Evolutionary conservation across 495 filamentous ascomycete species (phyloP), one percentile per base, ranked within the genome.

Genomic region (Cudoniella acicularis): DNA sequence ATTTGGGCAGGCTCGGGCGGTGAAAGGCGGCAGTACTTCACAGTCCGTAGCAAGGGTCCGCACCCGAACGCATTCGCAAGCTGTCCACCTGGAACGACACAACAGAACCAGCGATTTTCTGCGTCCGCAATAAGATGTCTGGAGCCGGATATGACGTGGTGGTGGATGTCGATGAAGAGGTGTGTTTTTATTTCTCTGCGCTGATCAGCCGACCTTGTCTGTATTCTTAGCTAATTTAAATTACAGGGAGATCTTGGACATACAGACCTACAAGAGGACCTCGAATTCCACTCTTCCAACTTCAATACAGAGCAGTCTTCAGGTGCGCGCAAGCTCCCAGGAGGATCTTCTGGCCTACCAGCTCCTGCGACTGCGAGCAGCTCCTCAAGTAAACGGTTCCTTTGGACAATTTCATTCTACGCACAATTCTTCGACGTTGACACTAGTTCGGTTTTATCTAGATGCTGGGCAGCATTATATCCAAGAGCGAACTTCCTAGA

Each of bases 361-460:
- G 80, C 87, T 20, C 86, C 87, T 49, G 84, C 80, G 26, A 81
- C 83, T 52, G 68, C 75, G 46, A 73, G 77, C 49, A 73, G 75
- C 48, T 71, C 72, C 26, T 79, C 81, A 10, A 81, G 83, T 52
- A 98, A 96, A 76, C 88, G 88, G 61, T 90, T 83, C 77, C 88
- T 97, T 63, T 98, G 94, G 94, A 86, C 83, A 48, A 72, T 98
- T 41, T 84, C 86, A 56, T 98, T 96, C 79, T 98, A 98, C 77
- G 85, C 92, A 54, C 95, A 93, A 76, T 97, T 89, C 79, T 98
- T 98, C 74, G 94, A 98, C 65, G 92, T 98, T 55, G 92, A 98
- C 72, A 98, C 94, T 41, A 86, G 83, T 62, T 85, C 90, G 54
- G 91, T 98, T 25, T 75, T 96, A 47, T 76, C 82, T 64, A 87